Percentiles rank a stretch among this genome's conserved stretches.
These are phyloP conservation scores for Solanum lycopersicoides DNA, from an alignment of 257 asterid species.

Conservation along the genomic window DNA sequence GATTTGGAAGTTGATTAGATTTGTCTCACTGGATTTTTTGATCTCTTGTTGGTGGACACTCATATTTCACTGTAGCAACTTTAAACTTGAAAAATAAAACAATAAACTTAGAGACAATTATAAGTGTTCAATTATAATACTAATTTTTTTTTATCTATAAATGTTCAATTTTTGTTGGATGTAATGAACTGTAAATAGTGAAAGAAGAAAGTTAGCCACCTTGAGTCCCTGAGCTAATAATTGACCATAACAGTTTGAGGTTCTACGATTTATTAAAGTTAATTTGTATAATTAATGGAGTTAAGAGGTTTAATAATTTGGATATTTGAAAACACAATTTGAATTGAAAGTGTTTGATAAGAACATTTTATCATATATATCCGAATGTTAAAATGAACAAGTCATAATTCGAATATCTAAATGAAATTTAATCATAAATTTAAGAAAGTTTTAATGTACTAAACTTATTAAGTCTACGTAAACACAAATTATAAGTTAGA, in stretches of 20 bases:
- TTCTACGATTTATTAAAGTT: too few species aligned
- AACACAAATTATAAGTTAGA: neutral
- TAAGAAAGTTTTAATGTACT: neutral
- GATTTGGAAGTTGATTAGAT: neutral
- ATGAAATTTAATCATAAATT: too few species aligned
- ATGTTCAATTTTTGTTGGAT: too few species aligned
- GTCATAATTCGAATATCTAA: accelerated
- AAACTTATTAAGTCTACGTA: neutral
- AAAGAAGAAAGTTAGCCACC: neutral
- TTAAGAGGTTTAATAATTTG: too few species aligned
- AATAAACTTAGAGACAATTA: neutral
- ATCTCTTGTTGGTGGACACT: neutral
- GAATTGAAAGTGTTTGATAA: too few species aligned
- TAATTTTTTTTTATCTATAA: too few species aligned
- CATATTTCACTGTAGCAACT: neutral
- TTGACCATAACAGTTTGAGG: neutral
- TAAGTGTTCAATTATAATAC: too few species aligned
- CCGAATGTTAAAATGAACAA: too few species aligned
- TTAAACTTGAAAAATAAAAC: neutral
- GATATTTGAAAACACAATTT: neutral
- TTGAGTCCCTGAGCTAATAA: neutral
- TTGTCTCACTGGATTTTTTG: neutral
- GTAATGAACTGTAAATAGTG: neutral
- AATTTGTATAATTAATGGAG: neutral
- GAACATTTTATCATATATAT: too few species aligned